Evolutionary conservation across 2,329 filamentous ascomycete species (phyloP).

Genomic region (Hypoxylon rubiginosum): DNA sequence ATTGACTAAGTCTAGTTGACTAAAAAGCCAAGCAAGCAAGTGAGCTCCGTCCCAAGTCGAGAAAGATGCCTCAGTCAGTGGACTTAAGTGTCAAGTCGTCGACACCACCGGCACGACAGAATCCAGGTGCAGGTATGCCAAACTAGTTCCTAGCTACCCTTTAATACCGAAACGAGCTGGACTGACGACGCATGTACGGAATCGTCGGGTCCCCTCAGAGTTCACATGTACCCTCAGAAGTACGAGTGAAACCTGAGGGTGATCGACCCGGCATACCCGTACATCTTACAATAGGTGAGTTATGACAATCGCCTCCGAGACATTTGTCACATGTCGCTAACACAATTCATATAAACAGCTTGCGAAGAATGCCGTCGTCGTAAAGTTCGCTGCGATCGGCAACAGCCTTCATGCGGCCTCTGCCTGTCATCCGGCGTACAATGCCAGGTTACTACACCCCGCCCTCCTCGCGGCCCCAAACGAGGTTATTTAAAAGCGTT

Average conservation of each 20-base stretch:
- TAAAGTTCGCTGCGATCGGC: conserved; percentile 41
- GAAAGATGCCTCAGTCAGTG: conserved; percentile 39
- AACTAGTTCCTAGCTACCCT: conserved; percentile 9
- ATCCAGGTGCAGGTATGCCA: conserved; percentile 41
- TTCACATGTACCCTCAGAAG: conserved; percentile 15
- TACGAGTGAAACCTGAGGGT: conserved; percentile 32
- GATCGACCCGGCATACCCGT: conserved; percentile 19
- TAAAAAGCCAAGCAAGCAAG: conserved; percentile 16
- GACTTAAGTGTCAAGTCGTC: conserved; percentile 37
- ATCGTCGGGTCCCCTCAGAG: conserved; percentile 25
- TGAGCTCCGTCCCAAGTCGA: conserved; percentile 4
- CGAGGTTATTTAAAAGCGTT: conserved; percentile 45
- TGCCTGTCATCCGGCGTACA: conserved; percentile 37
- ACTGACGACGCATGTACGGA: conserved; percentile 12
- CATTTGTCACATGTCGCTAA: conserved; percentile 10
- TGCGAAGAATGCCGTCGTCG: conserved; percentile 43
- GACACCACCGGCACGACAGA: conserved; percentile 37
- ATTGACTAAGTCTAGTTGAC: conserved; percentile 13
- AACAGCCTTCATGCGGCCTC: conserved; percentile 40
- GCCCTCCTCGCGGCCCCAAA: conserved; percentile 40
- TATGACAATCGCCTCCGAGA: conserved; percentile 7
- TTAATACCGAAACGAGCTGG: conserved; percentile 5
- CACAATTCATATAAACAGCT: conserved; percentile 10
- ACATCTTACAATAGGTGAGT: conserved; percentile 18
- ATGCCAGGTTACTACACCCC: conserved; percentile 40